A percentile compares a stretch with the other conserved stretches of the same genome.
Evolutionary conservation across 371 early-diverging fungal species (phyloP).

Genomic region (Actinomortierella ambigua): DNA sequence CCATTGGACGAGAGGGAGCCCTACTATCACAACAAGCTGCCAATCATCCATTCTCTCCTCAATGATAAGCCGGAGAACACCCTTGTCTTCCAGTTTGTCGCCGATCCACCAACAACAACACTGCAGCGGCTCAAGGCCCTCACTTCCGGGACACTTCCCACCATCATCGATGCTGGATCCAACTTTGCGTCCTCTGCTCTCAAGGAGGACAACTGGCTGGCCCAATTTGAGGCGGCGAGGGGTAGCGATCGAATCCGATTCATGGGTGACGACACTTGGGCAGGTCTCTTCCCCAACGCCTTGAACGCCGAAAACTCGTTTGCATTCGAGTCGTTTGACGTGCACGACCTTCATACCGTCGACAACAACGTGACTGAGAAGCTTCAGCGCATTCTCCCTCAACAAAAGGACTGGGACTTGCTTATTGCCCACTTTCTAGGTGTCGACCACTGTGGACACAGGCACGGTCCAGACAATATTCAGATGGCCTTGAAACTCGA

Average conservation of each 20-base stretch:
- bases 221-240: slow-evolving; percentile 50
- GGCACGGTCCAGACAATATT: slow-evolving; percentile 87
- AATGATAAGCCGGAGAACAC: slow-evolving; percentile 62
- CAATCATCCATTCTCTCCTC: slow-evolving; percentile 64
- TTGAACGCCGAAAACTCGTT: slow-evolving; percentile 58
- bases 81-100: slow-evolving; percentile 80
- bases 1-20: slow-evolving; percentile 27
- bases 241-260: slow-evolving; percentile 53
- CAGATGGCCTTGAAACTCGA: slow-evolving; percentile 83
- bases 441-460: slow-evolving; percentile 97
- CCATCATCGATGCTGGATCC: slow-evolving; percentile 92
- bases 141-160: slow-evolving; percentile 89
- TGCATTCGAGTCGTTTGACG: slow-evolving; percentile 88
- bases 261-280: slow-evolving; percentile 97
- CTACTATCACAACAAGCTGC: slow-evolving; percentile 78
- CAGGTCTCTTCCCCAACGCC: slow-evolving; percentile 71
- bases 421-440: slow-evolving; percentile 92
- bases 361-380: slow-evolving; percentile 82
- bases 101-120: slow-evolving; percentile 98
- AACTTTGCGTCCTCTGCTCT: slow-evolving; percentile 90
- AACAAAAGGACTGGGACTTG: slow-evolving; percentile 68
- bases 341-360: slow-evolving; percentile 93
- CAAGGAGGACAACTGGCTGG: slow-evolving; percentile 85
- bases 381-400: slow-evolving; percentile 57
- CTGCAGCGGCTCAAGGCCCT: slow-evolving; percentile 94